Base-by-base conservation (phyloP, 2,329 filamentous ascomycete genomes). In the Aspergillus quadricinctus region DNA sequence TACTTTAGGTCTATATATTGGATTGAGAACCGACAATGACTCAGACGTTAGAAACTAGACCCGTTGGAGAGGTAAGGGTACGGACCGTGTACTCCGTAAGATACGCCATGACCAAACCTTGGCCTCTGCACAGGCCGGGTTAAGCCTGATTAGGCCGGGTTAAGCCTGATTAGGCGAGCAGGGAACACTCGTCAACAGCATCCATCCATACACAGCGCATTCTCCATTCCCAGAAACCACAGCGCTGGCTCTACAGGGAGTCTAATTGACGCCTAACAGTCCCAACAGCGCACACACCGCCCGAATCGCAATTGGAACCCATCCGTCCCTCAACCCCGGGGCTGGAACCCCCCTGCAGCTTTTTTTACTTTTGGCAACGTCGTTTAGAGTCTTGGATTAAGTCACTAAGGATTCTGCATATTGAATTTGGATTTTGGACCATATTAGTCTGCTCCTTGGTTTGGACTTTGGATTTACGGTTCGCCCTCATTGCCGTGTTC, bases 251-350 rank as follows among this genome's bases (percentile, higher is more conserved):
- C n/a, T 14, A 4, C 19, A 0, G n/a, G 23, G 14, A 19, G 41
- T 10, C 40, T 21, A n/a, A n/a, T n/a, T 2, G n/a, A 9, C 40
- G 40, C 17, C n/a, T 21, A n/a, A n/a, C n/a, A 43, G 40, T 23
- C 41, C 41, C 21, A 23, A 19, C 8, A 21, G 49, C 53, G 58
- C 54, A 60, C 53, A 60, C 54, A 60, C 56, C 58, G 54, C 56
- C 48, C 50, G 27, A 37, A 17, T 49, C 43, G 23, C 31, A 37
- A 37, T 37, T 43, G 21, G 21, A 54, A 61, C 57, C 59, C 63
- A 49, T 55, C 53, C 53, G 46, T 54, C 58, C 63, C 63, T 64
- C 55, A 57, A 51, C 52, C 50, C 49, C 53, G 63, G 63, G 61
- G 48, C 59, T 43, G 48, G 43, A 25, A 59, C 53, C 53, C 61